Evolutionary conservation across 2,329 filamentous ascomycete genomes (phyloP).

Genomic region (Sclerotinia subarctica): DNA sequence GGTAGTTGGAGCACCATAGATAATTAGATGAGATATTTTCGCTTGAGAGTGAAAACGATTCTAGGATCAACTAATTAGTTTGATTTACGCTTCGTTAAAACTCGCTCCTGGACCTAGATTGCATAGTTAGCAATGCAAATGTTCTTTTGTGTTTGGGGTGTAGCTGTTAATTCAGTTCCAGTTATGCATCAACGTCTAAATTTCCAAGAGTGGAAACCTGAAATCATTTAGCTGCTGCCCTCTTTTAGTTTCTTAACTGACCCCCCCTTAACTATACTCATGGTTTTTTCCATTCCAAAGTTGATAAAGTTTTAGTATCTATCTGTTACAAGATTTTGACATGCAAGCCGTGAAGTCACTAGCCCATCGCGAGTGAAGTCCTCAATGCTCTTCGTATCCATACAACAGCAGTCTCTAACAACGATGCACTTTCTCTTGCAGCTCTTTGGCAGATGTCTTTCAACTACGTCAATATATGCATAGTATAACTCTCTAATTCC

Average conservation of each 20-base stretch:
- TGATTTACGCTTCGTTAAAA: neutral
- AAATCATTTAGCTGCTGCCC: no score
- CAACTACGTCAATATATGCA: neutral
- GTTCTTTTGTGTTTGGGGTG: neutral
- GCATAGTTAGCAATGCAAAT: neutral
- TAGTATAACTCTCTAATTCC: fast-evolving
- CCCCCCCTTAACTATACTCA: no score
- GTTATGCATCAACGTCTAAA: no score
- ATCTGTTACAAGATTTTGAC: no score
- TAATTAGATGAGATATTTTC: neutral
- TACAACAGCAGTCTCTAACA: neutral
- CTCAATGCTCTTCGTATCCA: neutral
- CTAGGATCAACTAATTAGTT: neutral
- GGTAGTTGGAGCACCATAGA: neutral
- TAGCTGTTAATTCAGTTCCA: no score
- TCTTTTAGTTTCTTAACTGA: no score
- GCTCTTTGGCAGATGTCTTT: neutral
- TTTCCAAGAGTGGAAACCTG: no score
- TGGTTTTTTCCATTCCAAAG: no score
- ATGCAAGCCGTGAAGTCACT: no score
- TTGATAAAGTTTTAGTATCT: no score
- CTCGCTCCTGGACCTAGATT: neutral
- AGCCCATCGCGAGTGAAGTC: no score
- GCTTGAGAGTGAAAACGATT: neutral
- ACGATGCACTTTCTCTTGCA: neutral